These are phyloP conservation scores for Rhodamnia rubescens DNA, from an alignment of 345 rosid genomes.

Conservation along the genomic window DNA sequence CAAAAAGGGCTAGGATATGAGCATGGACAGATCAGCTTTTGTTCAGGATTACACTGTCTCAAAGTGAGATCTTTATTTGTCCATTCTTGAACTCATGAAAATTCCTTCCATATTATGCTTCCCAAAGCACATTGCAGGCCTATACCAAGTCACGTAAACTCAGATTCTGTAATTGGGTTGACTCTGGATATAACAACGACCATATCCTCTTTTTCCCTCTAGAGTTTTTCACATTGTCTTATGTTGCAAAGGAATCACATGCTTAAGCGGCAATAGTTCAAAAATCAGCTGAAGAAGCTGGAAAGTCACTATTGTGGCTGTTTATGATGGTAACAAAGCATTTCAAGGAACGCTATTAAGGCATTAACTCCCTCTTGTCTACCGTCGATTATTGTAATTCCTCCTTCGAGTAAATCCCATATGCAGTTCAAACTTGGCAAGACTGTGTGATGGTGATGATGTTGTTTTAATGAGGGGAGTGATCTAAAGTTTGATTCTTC, in stretches of 20 bases:
- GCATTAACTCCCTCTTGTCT: background rate
- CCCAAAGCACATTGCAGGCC: background rate
- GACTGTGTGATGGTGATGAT: background rate
- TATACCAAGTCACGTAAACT: background rate
- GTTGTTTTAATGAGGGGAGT: background rate
- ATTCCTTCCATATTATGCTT: background rate
- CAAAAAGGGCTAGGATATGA: background rate
- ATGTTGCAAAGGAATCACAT: background rate
- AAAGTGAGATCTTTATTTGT: background rate
- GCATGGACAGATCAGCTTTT: background rate
- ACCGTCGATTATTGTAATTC: background rate
- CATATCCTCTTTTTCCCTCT: background rate
- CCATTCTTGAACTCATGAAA: background rate
- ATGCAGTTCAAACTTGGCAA: background rate
- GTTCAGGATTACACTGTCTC: background rate
- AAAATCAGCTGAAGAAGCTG: background rate
- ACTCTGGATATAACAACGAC: background rate
- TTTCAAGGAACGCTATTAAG: background rate
- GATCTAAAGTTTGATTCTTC: background rate
- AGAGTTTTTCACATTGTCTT: background rate
- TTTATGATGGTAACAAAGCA: background rate
- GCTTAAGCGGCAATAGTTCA: background rate
- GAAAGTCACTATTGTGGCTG: background rate
- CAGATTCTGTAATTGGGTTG: background rate
- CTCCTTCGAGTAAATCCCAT: background rate